Conservation (phyloP, 208 protist species). For the Crithidia fasciculata region DNA sequence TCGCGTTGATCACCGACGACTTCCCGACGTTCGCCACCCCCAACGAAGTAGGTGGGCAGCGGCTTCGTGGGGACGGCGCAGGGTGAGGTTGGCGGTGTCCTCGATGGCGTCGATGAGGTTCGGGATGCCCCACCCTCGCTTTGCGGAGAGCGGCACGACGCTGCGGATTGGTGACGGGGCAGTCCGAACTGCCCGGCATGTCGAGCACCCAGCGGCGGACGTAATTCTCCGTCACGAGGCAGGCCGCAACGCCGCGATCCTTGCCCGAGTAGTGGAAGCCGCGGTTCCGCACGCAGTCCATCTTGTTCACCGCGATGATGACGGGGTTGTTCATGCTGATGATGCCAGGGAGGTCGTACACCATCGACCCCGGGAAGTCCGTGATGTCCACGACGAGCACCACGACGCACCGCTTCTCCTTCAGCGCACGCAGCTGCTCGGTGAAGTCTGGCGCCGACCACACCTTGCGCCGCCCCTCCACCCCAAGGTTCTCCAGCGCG, state of each 20-base stretch:
- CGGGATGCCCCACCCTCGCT: conserved; percentile 90
- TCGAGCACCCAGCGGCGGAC: conserved; percentile 79
- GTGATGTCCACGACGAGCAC: conserved; percentile 92
- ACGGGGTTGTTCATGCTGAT: conserved; percentile 94
- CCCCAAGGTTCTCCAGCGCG: conserved; percentile 86
- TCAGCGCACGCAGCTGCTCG: conserved; percentile 79
- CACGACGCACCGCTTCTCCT: conserved; percentile 83
- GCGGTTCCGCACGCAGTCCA: conserved; percentile 90
- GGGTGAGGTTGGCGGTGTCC: conserved; percentile 79
- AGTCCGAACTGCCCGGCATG: conserved; percentile 82
- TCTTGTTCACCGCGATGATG: conserved; percentile 92
- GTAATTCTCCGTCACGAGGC: conserved; percentile 77
- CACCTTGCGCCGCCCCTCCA: conserved; percentile 76
- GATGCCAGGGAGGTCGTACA: conserved; percentile 87
- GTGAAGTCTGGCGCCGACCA: conserved; percentile 93
- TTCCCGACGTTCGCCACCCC: conserved; percentile 91
- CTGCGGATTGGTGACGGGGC: conserved; percentile 72
- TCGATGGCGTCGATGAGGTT: conserved; percentile 77
- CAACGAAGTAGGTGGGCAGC: conserved; percentile 89
- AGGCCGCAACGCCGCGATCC: conserved; percentile 72
- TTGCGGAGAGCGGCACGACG: conserved; percentile 87
- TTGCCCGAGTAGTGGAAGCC: conserved; percentile 82
- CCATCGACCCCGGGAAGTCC: conserved; percentile 92
- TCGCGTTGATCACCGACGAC: conserved; percentile 93
- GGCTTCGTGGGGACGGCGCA: conserved; percentile 73